These are phyloP conservation scores for Tausonia pullulans DNA, from an alignment of 1,284 basidiomycete genomes.

Conservation along the genomic window DNA sequence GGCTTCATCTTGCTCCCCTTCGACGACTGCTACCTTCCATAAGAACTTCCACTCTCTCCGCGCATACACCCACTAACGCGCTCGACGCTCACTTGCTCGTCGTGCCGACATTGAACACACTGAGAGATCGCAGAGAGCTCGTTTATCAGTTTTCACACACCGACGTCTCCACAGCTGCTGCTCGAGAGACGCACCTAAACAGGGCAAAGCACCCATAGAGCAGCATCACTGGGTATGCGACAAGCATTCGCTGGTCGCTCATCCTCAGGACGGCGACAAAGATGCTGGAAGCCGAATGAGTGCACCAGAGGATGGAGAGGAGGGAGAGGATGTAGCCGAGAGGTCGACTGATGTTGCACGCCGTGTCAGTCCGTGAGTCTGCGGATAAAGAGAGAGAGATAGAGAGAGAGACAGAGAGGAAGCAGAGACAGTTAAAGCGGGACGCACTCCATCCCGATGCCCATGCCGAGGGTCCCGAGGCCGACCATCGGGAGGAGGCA, in stretches of 20 bases:
- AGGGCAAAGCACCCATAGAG: slow-evolving; percentile 87
- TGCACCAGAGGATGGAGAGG: slow-evolving; percentile 84
- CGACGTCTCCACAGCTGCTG: too few species aligned
- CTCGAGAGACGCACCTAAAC: slow-evolving; percentile 41
- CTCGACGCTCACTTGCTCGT: too few species aligned
- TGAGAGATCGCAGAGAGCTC: too few species aligned
- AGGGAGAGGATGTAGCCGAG: slow-evolving; percentile 72
- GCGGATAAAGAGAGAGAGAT: neutral
- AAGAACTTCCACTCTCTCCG: too few species aligned
- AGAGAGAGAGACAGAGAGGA: neutral
- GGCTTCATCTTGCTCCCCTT: too few species aligned
- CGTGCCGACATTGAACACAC: too few species aligned
- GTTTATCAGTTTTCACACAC: too few species aligned
- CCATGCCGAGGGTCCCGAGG: slow-evolving; percentile 80
- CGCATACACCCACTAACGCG: too few species aligned
- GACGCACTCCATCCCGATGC: slow-evolving; percentile 73
- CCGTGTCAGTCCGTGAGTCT: neutral
- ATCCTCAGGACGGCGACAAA: slow-evolving; percentile 87
- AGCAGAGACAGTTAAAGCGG: neutral
- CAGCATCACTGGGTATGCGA: slow-evolving; percentile 85
- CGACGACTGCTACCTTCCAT: too few species aligned
- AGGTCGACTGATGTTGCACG: slow-evolving; percentile 44
- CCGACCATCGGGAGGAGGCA: slow-evolving; percentile 95
- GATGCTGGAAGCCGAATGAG: slow-evolving; percentile 84
- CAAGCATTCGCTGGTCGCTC: slow-evolving; percentile 82